Evolutionary conservation across 164 flowering plant species (phyloP).

Genomic region (Chimonanthus salicifolius): DNA sequence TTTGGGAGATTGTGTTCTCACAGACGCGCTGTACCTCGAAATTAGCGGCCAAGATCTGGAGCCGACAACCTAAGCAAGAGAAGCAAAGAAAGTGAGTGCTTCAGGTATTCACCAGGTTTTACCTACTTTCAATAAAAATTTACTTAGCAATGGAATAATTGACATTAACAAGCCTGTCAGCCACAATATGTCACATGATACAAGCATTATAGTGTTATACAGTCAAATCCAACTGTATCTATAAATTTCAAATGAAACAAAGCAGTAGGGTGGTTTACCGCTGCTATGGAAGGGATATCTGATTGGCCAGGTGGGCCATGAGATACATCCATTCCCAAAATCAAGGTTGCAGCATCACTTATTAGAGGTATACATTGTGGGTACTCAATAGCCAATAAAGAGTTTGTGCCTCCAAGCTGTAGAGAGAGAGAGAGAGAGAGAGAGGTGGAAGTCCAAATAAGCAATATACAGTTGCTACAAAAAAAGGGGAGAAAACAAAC

Average conservation of each 20-base stretch:
- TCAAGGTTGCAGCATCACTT: conserved; percentile 62
- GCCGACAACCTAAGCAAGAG: conserved; percentile 62
- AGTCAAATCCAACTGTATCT: not conserved
- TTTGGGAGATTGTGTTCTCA: conserved; percentile 58
- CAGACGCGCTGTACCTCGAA: conserved; percentile 74
- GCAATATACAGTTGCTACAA: not conserved
- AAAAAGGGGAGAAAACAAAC: not conserved
- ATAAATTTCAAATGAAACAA: not conserved
- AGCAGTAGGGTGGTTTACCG: conserved; percentile 33
- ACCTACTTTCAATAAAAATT: not conserved
- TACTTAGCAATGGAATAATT: not conserved
- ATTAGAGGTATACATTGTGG: conserved; percentile 47
- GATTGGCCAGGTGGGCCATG: conserved; percentile 79
- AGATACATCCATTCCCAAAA: conserved; percentile 88
- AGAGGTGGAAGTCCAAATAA: not conserved
- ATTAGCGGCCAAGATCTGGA: conserved; percentile 79
- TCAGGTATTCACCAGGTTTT: not conserved
- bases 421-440: conserved; percentile 1
- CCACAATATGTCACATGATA: no score
- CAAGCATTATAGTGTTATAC: no score
- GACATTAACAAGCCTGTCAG: no score
- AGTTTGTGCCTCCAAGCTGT: conserved; percentile 83
- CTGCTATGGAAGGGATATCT: conserved; percentile 74
- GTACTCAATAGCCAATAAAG: conserved; percentile 61
- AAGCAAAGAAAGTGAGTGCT: not conserved